A percentile compares a stretch with the other conserved stretches of the same genome.
Evolutionary conservation across 805 yeast genomes (phyloP).

Genomic region (Soucietia sequanensis): DNA sequence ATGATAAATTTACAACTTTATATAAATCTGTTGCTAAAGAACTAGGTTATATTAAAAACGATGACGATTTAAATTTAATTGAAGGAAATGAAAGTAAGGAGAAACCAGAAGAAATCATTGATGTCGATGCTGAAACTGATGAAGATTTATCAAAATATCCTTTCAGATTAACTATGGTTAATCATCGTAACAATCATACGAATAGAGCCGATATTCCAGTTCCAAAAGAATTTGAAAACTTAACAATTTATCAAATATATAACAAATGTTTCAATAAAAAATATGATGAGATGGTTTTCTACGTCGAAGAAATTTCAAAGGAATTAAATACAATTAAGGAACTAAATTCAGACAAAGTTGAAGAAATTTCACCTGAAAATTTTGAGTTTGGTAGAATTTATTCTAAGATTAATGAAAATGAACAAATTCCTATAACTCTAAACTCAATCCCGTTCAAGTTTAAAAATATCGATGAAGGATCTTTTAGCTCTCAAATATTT

Average conservation of each 20-base stretch:
- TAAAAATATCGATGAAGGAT: constrained; percentile 15
- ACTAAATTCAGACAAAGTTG: constrained; percentile 7
- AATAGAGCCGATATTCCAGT: constrained; percentile 52
- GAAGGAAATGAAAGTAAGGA: constrained; percentile 2
- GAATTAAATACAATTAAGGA: constrained; percentile 36
- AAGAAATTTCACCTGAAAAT: constrained; percentile 15
- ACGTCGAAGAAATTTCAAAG: constrained; percentile 58
- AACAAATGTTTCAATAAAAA: constrained; percentile 45
- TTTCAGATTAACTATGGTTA: constrained; percentile 64
- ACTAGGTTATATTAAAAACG: constrained; percentile 34
- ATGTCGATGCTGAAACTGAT: background rate
- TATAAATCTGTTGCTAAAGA: constrained; percentile 47
- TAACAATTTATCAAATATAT: constrained; percentile 53
- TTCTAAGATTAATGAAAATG: constrained; percentile 15
- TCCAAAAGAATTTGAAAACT: constrained; percentile 24
- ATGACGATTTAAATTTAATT: constrained; percentile 7
- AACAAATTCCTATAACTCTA: constrained; percentile 2
- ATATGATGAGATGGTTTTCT: constrained; percentile 54
- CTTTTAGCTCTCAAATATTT: constrained; percentile 34
- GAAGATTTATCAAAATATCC: constrained; percentile 13
- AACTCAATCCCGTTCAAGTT: constrained; percentile 6
- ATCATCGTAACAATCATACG: constrained; percentile 69
- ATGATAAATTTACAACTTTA: constrained; percentile 51
- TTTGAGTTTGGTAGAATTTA: constrained; percentile 22
- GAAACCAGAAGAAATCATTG: constrained; percentile 1